Base-by-base conservation (phyloP, 202 grass and related monocot species). In the Digitaria exilis region DNA sequence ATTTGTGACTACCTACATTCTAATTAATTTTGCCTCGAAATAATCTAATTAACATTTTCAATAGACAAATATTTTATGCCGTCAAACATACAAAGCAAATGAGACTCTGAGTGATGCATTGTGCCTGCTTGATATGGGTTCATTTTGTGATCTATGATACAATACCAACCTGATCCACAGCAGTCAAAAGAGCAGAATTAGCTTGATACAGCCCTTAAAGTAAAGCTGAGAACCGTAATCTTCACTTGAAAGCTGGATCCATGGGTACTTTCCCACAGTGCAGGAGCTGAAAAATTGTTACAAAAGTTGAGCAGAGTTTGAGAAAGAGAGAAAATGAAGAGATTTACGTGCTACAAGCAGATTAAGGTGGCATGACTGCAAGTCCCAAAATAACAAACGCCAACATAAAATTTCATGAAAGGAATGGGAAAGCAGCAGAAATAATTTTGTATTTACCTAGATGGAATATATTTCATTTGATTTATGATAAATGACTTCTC, bases 141-240 rank as follows among this genome's bases (percentile, higher is more conserved):
- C 54, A 56, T 44, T 69, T 69, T 68, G 22, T 12, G n/a, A 69
- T 25, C n/a, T 69, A 70, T 15, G 43, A 71, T 44, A 14, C 82
- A n/a, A 35, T 58, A 57, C 73, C 72, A 84, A 4, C 48, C 37
- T 35, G 70, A 78, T 22, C 50, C 82, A 13, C 63, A 58, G 41
- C 29, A 70, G 52, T 49, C 64, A 84, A 84, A 56, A 0, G 1
- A 46, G 54, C 18, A 8, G 82, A 76, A 6, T 21, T 43, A 5
- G 62, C 62, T n/a, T 46, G 61, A 0, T 65, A 25, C 45, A 34
- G 67, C 51, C 14, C 14, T 35, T 74, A 34, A 66, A 84, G 13
- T 57, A 84, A 26, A 39, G 49, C 18, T 26, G 82, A 76, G 81
- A 84, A 84, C 72, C 71, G 39, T 76, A 67, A 84, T 22, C 35